Base-by-base conservation (phyloP, 768 basidiomycete species). In the Tricholoma saponaceum region DNA sequence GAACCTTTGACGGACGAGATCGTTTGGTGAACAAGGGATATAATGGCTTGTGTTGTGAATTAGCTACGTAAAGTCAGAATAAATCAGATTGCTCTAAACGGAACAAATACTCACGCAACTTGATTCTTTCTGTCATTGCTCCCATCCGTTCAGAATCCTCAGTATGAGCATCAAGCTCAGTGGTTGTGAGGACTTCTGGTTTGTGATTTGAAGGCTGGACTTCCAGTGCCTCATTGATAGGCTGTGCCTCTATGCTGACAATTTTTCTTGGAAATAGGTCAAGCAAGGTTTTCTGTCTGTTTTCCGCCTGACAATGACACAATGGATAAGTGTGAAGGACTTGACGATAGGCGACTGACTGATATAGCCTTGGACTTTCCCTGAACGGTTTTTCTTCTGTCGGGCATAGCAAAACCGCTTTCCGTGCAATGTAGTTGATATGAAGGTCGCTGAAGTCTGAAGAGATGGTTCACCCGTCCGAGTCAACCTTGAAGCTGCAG, bases 271-370 rank as follows among this genome's bases (percentile, higher is more conserved):
- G 55, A 57, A 76, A 76, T 32, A 74, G 64, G 49, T 78, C 76
- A n/a, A 77, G 62, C 1, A 81, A 61, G 2, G 79, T 79, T 57
- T 66, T 72, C 68, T 81, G 77, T 62, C 63, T 69, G 50, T 70
- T 16, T 28, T 58, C 30, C 47, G 54, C 37, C 65, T 65, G 43
- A 33, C 51, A 25, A 49, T 30, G 33, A 54, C 35, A 28, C n/a
- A 28, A 51, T 59, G 47, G 46, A 60, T 54, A 51, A 32, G 37
- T 51, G 56, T 23, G 49, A 56, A 43, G 18, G 20, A 14, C 13
- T 26, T 18, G 49, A 54, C 20, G 22, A 55, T n/a, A 6, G 30
- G 28, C 37, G 51, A 71, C 70, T 55, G 55, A 72, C 72, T 56
- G 67, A 54, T 63, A 68, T 72, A 13, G 37, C 39, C 52, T 68